Base-by-base conservation (phyloP, 306 rosid species). In the Oemleria cerasiformis region DNA sequence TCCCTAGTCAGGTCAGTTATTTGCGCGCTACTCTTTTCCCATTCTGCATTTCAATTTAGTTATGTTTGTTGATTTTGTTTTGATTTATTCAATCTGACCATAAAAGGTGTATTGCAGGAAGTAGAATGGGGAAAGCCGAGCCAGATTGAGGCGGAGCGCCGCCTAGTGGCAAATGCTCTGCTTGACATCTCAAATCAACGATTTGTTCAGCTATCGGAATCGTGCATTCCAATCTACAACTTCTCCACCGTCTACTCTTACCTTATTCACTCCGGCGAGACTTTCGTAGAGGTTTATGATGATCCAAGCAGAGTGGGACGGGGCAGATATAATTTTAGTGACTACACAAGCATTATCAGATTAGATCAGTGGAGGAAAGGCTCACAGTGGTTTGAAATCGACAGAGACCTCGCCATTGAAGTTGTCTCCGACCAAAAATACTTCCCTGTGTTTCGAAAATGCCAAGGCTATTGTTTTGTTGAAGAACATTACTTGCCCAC, bases 1-100 rank as follows among this genome's bases (percentile, higher is more conserved):
- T 92, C 75, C 98, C 98, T 6, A 86, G 96, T 45, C 54, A 90
- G 96, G 96, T 92, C 36, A 30, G 36, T 30, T 30, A 30, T 30
- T 30, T 2, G 2, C 0, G 3, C 36, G 36, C 36, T 30, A 2
- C 36, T 30, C 36, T 2, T 30, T 30, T 2, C 36, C 3, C 30
- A 25, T 25, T 25, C 2, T 25, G 2, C 30, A 25, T 1, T 25
- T 25, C 2, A 25, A 2, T 25, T 25, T 25, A 2, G 30, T 25
- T 25, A 3, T 30, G 3, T 30, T 30, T 1, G 3, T 30, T 30
- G 36, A 1, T 30, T 30, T 4, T 30, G 3, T 30, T 30, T 30
- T 30, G 3, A 30, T 2, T 30, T 30, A 30, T 30, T 30, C 36
- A 30, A 30, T 2, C 36, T 30, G 2, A 30, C 36, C 4, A 30